phyloP scores from a whole-genome alignment of 331 rosid species.

The Arachis monticola region DNA sequence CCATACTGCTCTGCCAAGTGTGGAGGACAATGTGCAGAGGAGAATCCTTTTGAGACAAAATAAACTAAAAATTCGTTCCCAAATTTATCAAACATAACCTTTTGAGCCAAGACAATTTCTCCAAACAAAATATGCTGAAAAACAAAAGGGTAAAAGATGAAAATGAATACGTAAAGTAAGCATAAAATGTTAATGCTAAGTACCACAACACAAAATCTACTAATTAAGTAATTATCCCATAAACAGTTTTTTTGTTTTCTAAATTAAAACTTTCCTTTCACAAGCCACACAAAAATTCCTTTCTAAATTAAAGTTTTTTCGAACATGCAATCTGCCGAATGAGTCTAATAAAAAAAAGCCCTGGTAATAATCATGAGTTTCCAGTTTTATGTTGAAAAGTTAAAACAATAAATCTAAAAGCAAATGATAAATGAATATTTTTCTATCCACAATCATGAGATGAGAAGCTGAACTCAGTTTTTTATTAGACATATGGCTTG shows the following conservation, averaged over 20 bases:
- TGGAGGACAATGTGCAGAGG: conserved; percentile 79
- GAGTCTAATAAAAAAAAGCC: too few species aligned
- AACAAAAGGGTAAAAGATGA: conserved; percentile 9
- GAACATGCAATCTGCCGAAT: not conserved
- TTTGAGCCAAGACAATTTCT: conserved; percentile 95
- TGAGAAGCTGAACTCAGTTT: conserved; percentile 4
- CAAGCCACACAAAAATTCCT: too few species aligned
- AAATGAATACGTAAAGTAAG: conserved; percentile 1
- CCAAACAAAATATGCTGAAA: conserved; percentile 86
- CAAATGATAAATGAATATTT: not conserved
- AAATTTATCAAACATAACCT: conserved; percentile 93
- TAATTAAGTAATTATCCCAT: too few species aligned
- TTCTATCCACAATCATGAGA: conserved; percentile 15
- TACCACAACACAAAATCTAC: not conserved
- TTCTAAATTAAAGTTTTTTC: too few species aligned
- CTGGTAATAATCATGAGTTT: too few species aligned
- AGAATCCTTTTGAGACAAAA: conserved; percentile 70
- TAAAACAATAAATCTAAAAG: not conserved
- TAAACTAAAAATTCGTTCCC: conserved; percentile 84
- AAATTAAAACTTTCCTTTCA: too few species aligned
- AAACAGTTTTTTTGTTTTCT: too few species aligned
- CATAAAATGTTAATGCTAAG: conserved; percentile 25
- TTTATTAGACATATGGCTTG: not conserved
- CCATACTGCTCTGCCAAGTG: conserved; percentile 85
- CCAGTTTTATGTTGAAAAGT: not conserved